A percentile compares a stretch with the other conserved stretches of the same genome.
Conservation (phyloP, 345 rosid species). For the Hibiscus syriacus region DNA sequence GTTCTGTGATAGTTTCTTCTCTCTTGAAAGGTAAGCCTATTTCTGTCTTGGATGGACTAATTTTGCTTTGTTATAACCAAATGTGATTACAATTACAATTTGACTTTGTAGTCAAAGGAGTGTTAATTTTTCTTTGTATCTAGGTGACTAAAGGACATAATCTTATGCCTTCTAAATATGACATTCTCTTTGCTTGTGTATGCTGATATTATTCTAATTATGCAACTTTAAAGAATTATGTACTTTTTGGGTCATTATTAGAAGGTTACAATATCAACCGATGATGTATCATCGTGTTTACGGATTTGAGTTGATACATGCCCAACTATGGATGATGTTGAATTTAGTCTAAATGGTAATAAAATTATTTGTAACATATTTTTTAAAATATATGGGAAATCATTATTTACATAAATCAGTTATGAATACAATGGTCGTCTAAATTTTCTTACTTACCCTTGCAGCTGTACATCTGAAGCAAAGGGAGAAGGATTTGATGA, state of each 20-base stretch:
- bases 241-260: slow-evolving; percentile 1
- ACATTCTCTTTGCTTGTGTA: background rate
- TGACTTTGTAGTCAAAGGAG: too few species aligned
- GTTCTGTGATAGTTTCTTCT: slow-evolving; percentile 41
- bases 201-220: background rate
- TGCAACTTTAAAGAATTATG: background rate
- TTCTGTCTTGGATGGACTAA: background rate
- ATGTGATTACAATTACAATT: background rate
- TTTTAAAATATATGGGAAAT: slow-evolving; percentile 2
- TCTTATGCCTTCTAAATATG: background rate
- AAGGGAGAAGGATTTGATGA: slow-evolving; percentile 39
- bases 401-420: background rate
- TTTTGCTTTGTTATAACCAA: slow-evolving; percentile 11
- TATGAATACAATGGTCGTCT: background rate
- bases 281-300: background rate
- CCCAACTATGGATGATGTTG: slow-evolving; percentile 8
- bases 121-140: background rate
- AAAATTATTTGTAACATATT: background rate
- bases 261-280: background rate
- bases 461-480: slow-evolving; percentile 43
- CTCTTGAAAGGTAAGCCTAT: slow-evolving; percentile 42
- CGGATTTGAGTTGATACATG: slow-evolving; percentile 2
- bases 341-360: too few species aligned
- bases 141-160: background rate
- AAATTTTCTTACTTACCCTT: slow-evolving; percentile 9